phyloP scores from a whole-genome alignment of 1,139 yeast genomes.

The Pneumocystis sp. region DNA sequence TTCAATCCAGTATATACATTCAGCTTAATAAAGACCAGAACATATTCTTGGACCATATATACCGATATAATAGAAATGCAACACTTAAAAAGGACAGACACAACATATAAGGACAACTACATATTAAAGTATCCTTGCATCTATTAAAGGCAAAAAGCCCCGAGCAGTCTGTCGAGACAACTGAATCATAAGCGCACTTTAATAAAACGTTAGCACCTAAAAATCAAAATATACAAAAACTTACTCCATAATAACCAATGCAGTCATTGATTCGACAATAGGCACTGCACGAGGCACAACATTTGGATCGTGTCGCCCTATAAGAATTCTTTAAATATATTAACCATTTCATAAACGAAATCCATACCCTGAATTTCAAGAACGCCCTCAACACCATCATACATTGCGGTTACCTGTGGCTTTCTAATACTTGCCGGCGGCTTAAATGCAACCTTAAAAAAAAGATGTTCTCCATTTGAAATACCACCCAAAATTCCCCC shows the following conservation, averaged over 20 bases:
- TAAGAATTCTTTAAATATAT: background rate
- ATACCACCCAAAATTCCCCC: slow-evolving; percentile 99
- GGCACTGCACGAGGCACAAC: slow-evolving; percentile 98
- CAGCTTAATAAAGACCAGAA: too few relatives aligned
- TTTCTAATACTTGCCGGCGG: slow-evolving; percentile 95
- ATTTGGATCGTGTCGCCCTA: slow-evolving; percentile 93
- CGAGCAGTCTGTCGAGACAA: slow-evolving; percentile 56
- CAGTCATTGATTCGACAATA: slow-evolving; percentile 95
- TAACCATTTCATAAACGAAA: background rate
- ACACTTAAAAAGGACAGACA: too few relatives aligned
- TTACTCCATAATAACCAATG: slow-evolving; percentile 68
- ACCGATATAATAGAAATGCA: too few relatives aligned
- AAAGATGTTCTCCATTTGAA: slow-evolving; percentile 86
- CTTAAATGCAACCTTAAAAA: slow-evolving; percentile 89
- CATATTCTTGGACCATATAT: too few relatives aligned
- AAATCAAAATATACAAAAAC: background rate
- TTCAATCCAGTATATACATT: too few relatives aligned
- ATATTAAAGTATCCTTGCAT: background rate
- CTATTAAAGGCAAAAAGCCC: slow-evolving; percentile 13
- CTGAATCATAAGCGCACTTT: slow-evolving; percentile 52
- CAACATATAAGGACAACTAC: too few relatives aligned
- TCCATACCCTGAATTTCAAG: slow-evolving; percentile 53
- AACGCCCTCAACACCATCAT: slow-evolving; percentile 73
- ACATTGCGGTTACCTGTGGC: slow-evolving; percentile 75
- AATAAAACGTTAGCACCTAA: background rate